These are phyloP conservation scores for Plasmopara muralis DNA, from an alignment of 352 stramenopile genomes.

Conservation along the genomic window DNA sequence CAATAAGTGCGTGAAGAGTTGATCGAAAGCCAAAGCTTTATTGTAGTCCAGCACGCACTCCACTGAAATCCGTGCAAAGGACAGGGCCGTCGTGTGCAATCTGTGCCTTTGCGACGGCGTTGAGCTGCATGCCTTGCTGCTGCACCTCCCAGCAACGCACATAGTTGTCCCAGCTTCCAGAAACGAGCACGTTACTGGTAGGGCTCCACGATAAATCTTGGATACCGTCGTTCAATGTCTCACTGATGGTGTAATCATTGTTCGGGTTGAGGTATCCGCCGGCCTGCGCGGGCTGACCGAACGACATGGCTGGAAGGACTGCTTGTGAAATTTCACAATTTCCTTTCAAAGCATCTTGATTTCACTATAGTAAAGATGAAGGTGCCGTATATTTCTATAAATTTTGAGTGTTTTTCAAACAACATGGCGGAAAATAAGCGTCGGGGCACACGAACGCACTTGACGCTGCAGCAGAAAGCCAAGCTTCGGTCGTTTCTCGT, in stretches of 20 bases:
- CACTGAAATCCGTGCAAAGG: conserved; percentile 88
- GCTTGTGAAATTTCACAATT: no score
- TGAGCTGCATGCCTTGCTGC: conserved; percentile 60
- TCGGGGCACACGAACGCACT: conserved; percentile 20
- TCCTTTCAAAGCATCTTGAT: no score
- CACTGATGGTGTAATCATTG: conserved; percentile 69
- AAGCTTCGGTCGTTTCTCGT: conserved; percentile 24
- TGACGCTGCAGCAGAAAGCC: conserved; percentile 36
- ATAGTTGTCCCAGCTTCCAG: conserved; percentile 77
- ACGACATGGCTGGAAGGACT: conserved; percentile 22
- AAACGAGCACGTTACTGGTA: conserved; percentile 64
- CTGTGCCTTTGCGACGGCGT: conserved; percentile 69
- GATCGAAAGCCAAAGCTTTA: background rate
- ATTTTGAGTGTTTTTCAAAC: background rate
- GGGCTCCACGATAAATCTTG: conserved; percentile 75
- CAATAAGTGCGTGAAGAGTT: no score
- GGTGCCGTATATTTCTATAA: no score
- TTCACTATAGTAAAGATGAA: no score
- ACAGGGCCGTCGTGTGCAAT: conserved; percentile 89
- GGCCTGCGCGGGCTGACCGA: conserved; percentile 38
- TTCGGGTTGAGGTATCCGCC: conserved; percentile 66
- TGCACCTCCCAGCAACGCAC: conserved; percentile 84
- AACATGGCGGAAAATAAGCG: conserved; percentile 8
- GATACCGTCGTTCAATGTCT: conserved; percentile 61
- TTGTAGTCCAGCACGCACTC: conserved; percentile 26